Conservation (phyloP, 805 yeast genomes). For the Suhomyces faveliae region DNA sequence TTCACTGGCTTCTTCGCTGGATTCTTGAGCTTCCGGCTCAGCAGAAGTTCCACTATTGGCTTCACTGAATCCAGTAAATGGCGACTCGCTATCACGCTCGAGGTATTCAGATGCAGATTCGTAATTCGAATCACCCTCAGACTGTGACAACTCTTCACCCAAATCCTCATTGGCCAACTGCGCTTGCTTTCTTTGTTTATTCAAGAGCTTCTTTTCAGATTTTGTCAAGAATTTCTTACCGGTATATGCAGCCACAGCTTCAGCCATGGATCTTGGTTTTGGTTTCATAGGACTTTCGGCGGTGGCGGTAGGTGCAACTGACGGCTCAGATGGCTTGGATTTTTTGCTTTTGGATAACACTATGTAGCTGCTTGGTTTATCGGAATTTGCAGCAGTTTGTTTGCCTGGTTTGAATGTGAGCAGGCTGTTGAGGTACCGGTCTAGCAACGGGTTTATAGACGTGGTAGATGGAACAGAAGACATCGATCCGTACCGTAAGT, state of each 20-base stretch:
- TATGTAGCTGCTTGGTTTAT: constrained; percentile 51
- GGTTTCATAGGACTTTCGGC: constrained; percentile 16
- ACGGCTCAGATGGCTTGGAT: constrained; percentile 1
- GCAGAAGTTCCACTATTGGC: not conserved
- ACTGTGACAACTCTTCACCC: constrained; percentile 17
- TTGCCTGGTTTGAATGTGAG: constrained; percentile 62
- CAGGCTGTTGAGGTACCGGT: constrained; percentile 60
- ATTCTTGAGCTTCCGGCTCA: constrained; percentile 5
- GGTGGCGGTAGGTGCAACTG: constrained; percentile 1
- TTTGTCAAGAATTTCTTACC: constrained; percentile 53
- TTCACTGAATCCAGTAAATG: constrained; percentile 12
- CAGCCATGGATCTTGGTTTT: constrained; percentile 52
- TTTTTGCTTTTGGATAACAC: constrained; percentile 24
- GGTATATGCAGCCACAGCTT: constrained; percentile 57
- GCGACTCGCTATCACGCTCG: constrained; percentile 13
- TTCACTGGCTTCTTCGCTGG: constrained; percentile 4
- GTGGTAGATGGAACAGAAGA: not conserved
- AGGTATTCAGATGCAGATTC: constrained; percentile 35
- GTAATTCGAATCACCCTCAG: constrained; percentile 23
- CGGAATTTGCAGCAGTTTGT: constrained; percentile 45
- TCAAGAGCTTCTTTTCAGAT: constrained; percentile 37
- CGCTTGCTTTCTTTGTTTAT: constrained; percentile 22
- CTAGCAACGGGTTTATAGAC: constrained; percentile 53
- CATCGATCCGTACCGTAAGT: not conserved
- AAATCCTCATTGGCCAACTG: constrained; percentile 17